Evolutionary conservation across 306 rosid species (phyloP).

Genomic region (Begonia peltatifolia): DNA sequence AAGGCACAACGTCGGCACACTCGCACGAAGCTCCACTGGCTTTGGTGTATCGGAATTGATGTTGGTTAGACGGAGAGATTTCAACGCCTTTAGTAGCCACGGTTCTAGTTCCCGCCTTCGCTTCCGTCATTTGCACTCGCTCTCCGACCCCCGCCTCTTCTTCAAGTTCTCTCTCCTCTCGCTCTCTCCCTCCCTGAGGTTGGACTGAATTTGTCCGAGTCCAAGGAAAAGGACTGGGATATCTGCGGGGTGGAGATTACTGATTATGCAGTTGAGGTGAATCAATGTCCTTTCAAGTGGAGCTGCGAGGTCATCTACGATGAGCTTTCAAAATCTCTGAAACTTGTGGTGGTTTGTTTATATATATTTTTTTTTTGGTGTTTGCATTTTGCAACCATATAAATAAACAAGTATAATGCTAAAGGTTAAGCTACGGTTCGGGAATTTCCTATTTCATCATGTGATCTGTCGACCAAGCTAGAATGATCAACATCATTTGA

Average conservation of each 20-base stretch:
- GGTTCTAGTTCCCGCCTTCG: conserved; percentile 77
- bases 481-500: not conserved
- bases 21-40: conserved; percentile 86
- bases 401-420: too few relatives aligned
- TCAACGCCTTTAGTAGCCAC: conserved; percentile 83
- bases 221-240: conserved; percentile 56
- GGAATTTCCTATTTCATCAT: not conserved
- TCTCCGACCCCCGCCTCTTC: conserved; percentile 48
- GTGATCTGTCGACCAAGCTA: not conserved
- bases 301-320: conserved; percentile 21
- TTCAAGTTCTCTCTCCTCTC: conserved; percentile 33
- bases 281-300: conserved; percentile 72
- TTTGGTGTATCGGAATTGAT: conserved; percentile 76
- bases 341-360: not conserved
- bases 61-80: conserved; percentile 66
- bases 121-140: conserved; percentile 86
- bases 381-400: too few relatives aligned
- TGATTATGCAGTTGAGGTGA: conserved; percentile 50
- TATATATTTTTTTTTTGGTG: too few relatives aligned
- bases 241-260: conserved; percentile 91
- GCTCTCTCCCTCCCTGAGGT: not conserved
- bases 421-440: not conserved
- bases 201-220: not conserved
- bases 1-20: conserved; percentile 77
- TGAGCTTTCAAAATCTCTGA: not conserved